Evolutionary conservation across 2,329 filamentous ascomycete genomes (phyloP).

Genomic region (Hypoxylon sp.): DNA sequence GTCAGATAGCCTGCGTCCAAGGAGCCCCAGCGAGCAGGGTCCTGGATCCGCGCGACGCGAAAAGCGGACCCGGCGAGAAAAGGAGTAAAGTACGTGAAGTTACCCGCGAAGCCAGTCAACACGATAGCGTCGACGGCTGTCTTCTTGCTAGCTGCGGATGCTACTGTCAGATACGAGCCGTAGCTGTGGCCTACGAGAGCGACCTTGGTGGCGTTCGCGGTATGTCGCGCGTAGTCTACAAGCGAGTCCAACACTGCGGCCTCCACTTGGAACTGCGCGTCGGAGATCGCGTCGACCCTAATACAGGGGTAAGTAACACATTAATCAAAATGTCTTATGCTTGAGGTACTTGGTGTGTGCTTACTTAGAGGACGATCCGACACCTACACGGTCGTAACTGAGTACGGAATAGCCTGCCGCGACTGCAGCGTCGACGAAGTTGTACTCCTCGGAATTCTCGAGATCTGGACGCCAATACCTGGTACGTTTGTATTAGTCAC

Average conservation of each 20-base stretch:
- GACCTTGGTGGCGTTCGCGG: slow-evolving; percentile 47
- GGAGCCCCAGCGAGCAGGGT: slow-evolving; percentile 49
- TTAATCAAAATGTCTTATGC: neutral
- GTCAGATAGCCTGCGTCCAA: slow-evolving; percentile 51
- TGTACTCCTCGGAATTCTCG: slow-evolving; percentile 44
- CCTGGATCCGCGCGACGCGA: slow-evolving; percentile 47
- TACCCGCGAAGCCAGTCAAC: slow-evolving; percentile 51
- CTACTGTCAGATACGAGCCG: slow-evolving; percentile 51
- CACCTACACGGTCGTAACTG: slow-evolving; percentile 55
- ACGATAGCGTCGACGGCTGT: slow-evolving; percentile 48
- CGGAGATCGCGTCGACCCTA: slow-evolving; percentile 47
- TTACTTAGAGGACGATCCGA: slow-evolving; percentile 54
- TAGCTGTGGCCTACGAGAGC: slow-evolving; percentile 54
- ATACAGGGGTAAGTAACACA: neutral
- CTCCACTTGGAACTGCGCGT: slow-evolving; percentile 55
- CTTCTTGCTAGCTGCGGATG: slow-evolving; percentile 44
- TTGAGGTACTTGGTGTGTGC: neutral
- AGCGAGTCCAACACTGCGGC: slow-evolving; percentile 51
- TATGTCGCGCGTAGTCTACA: slow-evolving; percentile 47
- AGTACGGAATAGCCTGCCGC: slow-evolving; percentile 52
- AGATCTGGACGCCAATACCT: slow-evolving; percentile 53
- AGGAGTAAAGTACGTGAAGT: slow-evolving; percentile 49
- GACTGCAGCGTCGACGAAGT: slow-evolving; percentile 50
- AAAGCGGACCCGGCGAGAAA: slow-evolving; percentile 52
- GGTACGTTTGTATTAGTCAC: neutral